phyloP scores from a whole-genome alignment of 1,139 yeast species.

The Saccharomycopsis hybrid region DNA sequence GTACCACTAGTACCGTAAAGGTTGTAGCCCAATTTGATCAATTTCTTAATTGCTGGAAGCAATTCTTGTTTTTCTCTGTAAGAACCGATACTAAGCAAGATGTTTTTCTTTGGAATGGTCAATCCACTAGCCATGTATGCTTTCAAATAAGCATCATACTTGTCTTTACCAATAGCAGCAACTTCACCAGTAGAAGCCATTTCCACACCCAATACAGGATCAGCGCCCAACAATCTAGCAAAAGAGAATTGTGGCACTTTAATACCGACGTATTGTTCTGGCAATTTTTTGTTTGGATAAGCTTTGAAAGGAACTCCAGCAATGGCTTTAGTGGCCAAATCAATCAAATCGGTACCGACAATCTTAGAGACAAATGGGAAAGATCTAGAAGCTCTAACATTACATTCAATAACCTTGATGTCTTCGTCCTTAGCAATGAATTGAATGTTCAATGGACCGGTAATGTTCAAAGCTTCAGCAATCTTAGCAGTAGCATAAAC shows the following conservation, averaged over 20 bases:
- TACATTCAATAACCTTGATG: conserved; percentile 96
- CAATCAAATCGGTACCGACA: conserved; percentile 93
- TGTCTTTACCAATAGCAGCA: conserved; percentile 93
- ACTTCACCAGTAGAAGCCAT: conserved; percentile 99
- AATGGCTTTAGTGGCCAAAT: conserved; percentile 95
- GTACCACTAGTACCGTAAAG: conserved; percentile 98
- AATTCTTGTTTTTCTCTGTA: conserved; percentile 93
- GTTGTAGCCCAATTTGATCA: conserved; percentile 79
- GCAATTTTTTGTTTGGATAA: conserved; percentile 82
- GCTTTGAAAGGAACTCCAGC: conserved; percentile 84
- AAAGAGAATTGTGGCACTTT: conserved; percentile 98
- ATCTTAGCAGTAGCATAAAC: conserved; percentile 95
- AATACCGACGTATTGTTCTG: conserved; percentile 92
- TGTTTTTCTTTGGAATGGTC: conserved; percentile 91
- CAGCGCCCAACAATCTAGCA: conserved; percentile 97
- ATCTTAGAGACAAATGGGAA: conserved; percentile 99
- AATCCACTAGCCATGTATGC: conserved; percentile 93
- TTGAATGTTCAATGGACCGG: conserved; percentile 98
- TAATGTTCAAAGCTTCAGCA: conserved; percentile 90
- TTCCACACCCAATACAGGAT: conserved; percentile 96
- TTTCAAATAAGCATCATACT: conserved; percentile 95
- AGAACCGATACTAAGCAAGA: conserved; percentile 93
- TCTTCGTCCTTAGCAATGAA: conserved; percentile 84
- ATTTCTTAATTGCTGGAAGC: conserved; percentile 77
- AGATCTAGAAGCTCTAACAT: conserved; percentile 96